A percentile compares a stretch with the other conserved stretches of the same genome.
These are phyloP conservation scores for Wickerhamomyces alni DNA, from an alignment of 805 yeast species.

Conservation along the genomic window DNA sequence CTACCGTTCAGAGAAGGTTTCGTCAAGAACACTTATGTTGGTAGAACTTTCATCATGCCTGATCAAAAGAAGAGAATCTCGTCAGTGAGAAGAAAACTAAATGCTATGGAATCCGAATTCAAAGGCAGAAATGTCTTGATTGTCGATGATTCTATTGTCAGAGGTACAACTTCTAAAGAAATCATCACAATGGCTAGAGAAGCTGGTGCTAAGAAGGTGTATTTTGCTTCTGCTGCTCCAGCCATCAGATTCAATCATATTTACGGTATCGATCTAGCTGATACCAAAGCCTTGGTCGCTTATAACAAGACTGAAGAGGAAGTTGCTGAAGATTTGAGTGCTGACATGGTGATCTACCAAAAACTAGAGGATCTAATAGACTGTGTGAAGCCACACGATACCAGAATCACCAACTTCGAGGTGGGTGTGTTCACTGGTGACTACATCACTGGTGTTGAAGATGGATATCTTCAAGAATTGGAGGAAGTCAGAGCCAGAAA, in stretches of 20 bases:
- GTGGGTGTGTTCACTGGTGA: slow-evolving; percentile 95
- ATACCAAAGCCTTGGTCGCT: slow-evolving; percentile 89
- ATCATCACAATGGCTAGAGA: slow-evolving; percentile 98
- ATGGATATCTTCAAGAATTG: slow-evolving; percentile 71
- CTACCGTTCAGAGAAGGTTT: slow-evolving; percentile 94
- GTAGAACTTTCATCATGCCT: slow-evolving; percentile 98
- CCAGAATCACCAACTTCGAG: slow-evolving; percentile 61
- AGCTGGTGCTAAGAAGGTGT: slow-evolving; percentile 95
- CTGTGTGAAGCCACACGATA: slow-evolving; percentile 55
- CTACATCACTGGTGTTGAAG: slow-evolving; percentile 92
- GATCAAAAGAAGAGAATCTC: slow-evolving; percentile 92
- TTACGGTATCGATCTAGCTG: slow-evolving; percentile 96
- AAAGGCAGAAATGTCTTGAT: slow-evolving; percentile 76
- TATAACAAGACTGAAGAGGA: slow-evolving; percentile 69
- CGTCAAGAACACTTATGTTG: slow-evolving; percentile 93
- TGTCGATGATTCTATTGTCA: slow-evolving; percentile 95
- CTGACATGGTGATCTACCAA: slow-evolving; percentile 89
- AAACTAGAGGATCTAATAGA: slow-evolving; percentile 73
- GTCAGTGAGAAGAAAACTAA: slow-evolving; percentile 87
- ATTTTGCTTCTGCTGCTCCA: slow-evolving; percentile 95
- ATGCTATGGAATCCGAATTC: slow-evolving; percentile 94
- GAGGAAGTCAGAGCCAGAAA: slow-evolving; percentile 80
- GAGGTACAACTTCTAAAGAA: slow-evolving; percentile 96
- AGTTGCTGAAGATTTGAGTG: slow-evolving; percentile 74
- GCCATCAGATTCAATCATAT: slow-evolving; percentile 96